These are phyloP conservation scores for Penicillium herquei DNA, from an alignment of 495 filamentous ascomycete species.

Conservation along the genomic window DNA sequence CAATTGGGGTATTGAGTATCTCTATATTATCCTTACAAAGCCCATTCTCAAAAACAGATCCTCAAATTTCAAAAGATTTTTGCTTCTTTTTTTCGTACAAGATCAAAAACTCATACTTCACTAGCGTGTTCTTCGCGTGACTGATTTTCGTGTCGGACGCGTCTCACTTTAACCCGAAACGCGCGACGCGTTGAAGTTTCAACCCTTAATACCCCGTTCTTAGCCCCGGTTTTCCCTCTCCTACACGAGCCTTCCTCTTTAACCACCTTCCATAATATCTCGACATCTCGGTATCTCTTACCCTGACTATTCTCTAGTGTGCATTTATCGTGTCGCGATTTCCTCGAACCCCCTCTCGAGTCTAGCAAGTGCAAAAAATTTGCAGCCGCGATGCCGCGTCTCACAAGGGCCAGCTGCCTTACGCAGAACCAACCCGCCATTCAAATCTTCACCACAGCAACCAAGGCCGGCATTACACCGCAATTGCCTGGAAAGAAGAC, in stretches of 20 bases:
- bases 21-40: slow-evolving; percentile 6
- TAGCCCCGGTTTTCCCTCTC: not conserved
- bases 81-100: not conserved
- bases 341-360: slow-evolving; percentile 10
- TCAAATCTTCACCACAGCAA: slow-evolving; percentile 42
- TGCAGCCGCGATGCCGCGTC: slow-evolving; percentile 39
- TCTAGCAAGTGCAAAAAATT: slow-evolving; percentile 17
- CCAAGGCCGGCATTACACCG: slow-evolving; percentile 36
- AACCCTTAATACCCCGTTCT: not conserved
- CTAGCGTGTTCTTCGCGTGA: not conserved
- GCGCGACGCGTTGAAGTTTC: slow-evolving; percentile 21
- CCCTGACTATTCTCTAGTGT: slow-evolving; percentile 18
- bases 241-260: slow-evolving; percentile 6
- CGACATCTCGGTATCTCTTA: slow-evolving; percentile 25
- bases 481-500: slow-evolving; percentile 23
- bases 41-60: not conserved
- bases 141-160: slow-evolving; percentile 6
- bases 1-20: too few relatives aligned
- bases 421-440: slow-evolving; percentile 35
- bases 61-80: not conserved
- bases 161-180: slow-evolving; percentile 19
- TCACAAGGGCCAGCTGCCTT: slow-evolving; percentile 30
- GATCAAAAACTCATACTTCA: not conserved
- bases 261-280: not conserved
- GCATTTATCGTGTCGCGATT: slow-evolving; percentile 24